Evolutionary conservation across 1,284 basidiomycete genomes (phyloP).

Genomic region (Omphalotus olearius): DNA sequence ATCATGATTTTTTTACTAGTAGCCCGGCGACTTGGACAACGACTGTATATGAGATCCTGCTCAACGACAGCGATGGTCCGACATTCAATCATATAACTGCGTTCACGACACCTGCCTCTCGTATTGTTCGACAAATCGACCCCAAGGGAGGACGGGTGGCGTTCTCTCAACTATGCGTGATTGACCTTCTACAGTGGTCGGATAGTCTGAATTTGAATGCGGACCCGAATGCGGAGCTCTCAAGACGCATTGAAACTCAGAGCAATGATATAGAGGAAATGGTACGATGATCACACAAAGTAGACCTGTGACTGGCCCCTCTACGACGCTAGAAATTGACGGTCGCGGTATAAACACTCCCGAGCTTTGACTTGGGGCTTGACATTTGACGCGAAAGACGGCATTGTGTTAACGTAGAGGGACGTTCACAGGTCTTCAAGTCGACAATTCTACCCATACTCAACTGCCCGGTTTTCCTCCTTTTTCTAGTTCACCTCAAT

Average conservation of each 20-base stretch:
- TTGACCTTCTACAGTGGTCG: conserved; percentile 32
- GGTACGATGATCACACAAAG: conserved; percentile 17
- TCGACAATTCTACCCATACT: too few species aligned
- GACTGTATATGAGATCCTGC: conserved; percentile 1
- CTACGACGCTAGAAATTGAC: neutral
- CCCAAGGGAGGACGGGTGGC: conserved; percentile 23
- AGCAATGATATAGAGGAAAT: conserved; percentile 28
- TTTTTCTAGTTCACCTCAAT: conserved; percentile 46
- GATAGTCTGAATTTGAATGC: conserved; percentile 3
- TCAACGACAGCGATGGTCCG: neutral
- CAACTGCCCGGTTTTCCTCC: neutral
- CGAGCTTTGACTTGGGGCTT: too few species aligned
- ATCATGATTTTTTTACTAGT: neutral
- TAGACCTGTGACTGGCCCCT: neutral
- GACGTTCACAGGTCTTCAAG: too few species aligned
- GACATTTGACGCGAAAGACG: neutral
- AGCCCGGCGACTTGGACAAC: conserved; percentile 2
- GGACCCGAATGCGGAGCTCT: neutral
- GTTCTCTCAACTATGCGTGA: conserved; percentile 24
- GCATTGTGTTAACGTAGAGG: neutral
- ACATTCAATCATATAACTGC: conserved; percentile 9
- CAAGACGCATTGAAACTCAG: conserved; percentile 16
- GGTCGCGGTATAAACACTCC: too few species aligned
- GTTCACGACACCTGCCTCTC: conserved; percentile 11
- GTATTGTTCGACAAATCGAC: conserved; percentile 32